Evolutionary conservation across 495 filamentous ascomycete species (phyloP).

Genomic region (Xylaria acuta): DNA sequence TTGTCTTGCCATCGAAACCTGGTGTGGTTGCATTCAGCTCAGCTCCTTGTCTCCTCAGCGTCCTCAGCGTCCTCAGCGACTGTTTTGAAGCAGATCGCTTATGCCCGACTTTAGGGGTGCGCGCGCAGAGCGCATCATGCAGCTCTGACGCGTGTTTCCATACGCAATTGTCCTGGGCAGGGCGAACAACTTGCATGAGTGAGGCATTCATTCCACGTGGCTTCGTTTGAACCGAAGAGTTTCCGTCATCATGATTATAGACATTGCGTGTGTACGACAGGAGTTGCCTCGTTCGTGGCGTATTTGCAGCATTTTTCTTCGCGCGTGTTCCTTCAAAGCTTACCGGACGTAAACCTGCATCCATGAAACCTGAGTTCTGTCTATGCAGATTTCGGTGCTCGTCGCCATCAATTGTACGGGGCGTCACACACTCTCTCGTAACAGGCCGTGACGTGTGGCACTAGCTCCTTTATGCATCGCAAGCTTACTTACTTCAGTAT

Average conservation of each 20-base stretch:
- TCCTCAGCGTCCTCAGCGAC: background rate
- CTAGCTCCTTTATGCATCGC: background rate
- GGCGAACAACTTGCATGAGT: conserved; percentile 9
- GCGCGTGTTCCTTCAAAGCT: background rate
- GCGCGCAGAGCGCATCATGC: background rate
- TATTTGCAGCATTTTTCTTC: background rate
- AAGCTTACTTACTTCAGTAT: background rate
- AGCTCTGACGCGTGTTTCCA: background rate
- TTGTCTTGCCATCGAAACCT: background rate
- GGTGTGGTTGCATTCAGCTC: conserved; percentile 1
- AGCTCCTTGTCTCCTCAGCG: background rate
- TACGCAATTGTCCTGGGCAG: background rate
- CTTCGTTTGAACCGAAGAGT: conserved; percentile 6
- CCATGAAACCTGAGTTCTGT: background rate
- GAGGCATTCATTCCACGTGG: background rate
- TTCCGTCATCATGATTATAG: background rate
- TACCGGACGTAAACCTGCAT: background rate
- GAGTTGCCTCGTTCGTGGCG: background rate
- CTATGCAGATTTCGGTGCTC: conserved; percentile 9
- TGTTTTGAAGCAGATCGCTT: too few species aligned
- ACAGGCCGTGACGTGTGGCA: background rate
- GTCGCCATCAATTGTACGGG: background rate
- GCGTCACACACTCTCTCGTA: background rate
- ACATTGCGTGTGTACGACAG: background rate
- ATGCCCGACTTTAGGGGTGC: background rate